A percentile compares a stretch with the other conserved stretches of the same genome.
Conservation (phyloP, 805 yeast genomes). For the Debaryomyces maramus region DNA sequence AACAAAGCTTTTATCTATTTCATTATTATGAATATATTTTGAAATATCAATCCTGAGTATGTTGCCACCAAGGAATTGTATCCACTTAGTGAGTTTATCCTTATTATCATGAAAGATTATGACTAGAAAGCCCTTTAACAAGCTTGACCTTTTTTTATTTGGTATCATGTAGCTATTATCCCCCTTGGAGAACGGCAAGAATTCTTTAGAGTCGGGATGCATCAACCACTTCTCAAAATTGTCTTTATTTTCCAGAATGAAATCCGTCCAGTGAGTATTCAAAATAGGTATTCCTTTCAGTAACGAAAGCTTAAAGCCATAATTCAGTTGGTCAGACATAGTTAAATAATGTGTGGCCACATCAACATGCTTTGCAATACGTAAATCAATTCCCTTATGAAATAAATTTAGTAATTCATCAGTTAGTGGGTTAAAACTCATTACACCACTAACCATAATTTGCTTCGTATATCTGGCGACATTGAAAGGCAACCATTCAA, state of each 20-base stretch:
- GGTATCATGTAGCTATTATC: slow-evolving; percentile 12
- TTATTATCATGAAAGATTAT: slow-evolving; percentile 4
- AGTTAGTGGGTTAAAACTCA: not conserved
- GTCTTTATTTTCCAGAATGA: slow-evolving; percentile 10
- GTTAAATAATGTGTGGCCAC: slow-evolving; percentile 26
- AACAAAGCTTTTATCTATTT: slow-evolving; percentile 3
- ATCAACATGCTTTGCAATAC: slow-evolving; percentile 16
- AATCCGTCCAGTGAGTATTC: slow-evolving; percentile 23
- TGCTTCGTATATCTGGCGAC: slow-evolving; percentile 9
- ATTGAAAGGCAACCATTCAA: slow-evolving; percentile 24
- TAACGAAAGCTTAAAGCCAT: slow-evolving; percentile 21
- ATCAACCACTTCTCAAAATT: slow-evolving; percentile 23
- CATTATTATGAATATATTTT: slow-evolving; percentile 2
- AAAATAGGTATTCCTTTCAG: slow-evolving; percentile 31
- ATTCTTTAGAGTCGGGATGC: slow-evolving; percentile 11
- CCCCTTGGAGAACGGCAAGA: slow-evolving; percentile 14
- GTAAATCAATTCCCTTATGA: slow-evolving; percentile 18
- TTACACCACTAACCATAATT: not conserved
- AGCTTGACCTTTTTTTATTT: slow-evolving; percentile 9
- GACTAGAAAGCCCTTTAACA: slow-evolving; percentile 16
- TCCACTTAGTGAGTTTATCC: slow-evolving; percentile 13
- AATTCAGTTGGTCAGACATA: slow-evolving; percentile 11
- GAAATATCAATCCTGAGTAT: not conserved
- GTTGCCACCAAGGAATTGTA: slow-evolving; percentile 14
- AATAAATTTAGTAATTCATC: slow-evolving; percentile 7